phyloP scores from a whole-genome alignment of 345 rosid species.

The Aegle marmelos region DNA sequence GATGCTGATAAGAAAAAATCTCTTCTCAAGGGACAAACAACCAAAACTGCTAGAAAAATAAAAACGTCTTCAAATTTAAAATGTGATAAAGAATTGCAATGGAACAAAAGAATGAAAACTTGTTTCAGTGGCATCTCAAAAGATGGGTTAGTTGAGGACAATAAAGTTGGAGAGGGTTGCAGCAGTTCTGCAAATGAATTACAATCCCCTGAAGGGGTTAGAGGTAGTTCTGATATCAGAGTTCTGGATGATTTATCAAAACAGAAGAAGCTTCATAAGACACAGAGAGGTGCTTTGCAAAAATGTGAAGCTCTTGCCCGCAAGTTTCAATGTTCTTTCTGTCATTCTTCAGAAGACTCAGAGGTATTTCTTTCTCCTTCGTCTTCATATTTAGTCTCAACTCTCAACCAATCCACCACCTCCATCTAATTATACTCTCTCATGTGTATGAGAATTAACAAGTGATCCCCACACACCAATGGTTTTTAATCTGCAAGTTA shows the following conservation, averaged over 20 bases:
- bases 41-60: conserved; percentile 17
- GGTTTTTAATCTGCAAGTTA: conserved; percentile 13
- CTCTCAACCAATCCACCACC: not conserved
- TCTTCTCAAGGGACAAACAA: conserved; percentile 3
- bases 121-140: conserved; percentile 11
- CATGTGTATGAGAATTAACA: not conserved
- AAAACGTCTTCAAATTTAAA: conserved; percentile 22
- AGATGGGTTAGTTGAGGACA: conserved; percentile 21
- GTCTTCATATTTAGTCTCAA: not conserved
- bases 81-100: conserved; percentile 9
- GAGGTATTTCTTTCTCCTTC: conserved; percentile 47
- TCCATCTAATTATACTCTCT: too few relatives aligned
- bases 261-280: conserved; percentile 20
- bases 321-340: conserved; percentile 63
- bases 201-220: conserved; percentile 20
- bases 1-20: conserved; percentile 6
- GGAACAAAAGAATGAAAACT: conserved; percentile 28
- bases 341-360: conserved; percentile 62
- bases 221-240: conserved; percentile 12
- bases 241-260: conserved; percentile 20
- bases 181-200: conserved; percentile 10
- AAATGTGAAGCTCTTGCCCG: conserved; percentile 30
- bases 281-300: conserved; percentile 23
- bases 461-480: not conserved
- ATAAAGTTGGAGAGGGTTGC: conserved; percentile 12